A percentile compares a stretch with the other conserved stretches of the same genome.
Conservation (phyloP, 192 early-diverging fungal species). For the Backusella parvicylindrica region DNA sequence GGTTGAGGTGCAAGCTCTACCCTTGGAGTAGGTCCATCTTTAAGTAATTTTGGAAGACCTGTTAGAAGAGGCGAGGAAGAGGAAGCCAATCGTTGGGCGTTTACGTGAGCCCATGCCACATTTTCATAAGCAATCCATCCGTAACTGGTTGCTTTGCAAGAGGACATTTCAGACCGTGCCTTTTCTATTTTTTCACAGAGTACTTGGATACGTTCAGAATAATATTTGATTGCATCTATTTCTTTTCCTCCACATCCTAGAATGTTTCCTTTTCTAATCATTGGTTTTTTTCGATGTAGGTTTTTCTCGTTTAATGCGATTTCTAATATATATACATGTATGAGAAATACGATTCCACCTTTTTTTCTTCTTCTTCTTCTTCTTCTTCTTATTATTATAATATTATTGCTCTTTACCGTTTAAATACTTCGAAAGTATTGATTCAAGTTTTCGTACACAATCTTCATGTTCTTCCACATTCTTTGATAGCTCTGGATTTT, state of each 20-base stretch:
- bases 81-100: constrained; percentile 38
- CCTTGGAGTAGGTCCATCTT: constrained; percentile 22
- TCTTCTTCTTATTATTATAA: neutral
- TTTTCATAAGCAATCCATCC: constrained; percentile 67
- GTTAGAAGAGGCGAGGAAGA: constrained; percentile 23
- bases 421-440: constrained; percentile 56
- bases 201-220: constrained; percentile 57
- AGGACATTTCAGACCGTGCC: constrained; percentile 43
- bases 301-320: constrained; percentile 20
- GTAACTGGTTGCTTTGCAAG: constrained; percentile 60
- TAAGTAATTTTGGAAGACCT: neutral
- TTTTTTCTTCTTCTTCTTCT: neutral
- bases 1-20: constrained; percentile 61
- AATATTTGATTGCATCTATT: constrained; percentile 72
- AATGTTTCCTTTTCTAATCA: constrained; percentile 21
- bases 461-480: constrained; percentile 63
- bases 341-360: neutral
- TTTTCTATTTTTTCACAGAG: constrained; percentile 53
- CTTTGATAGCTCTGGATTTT: constrained; percentile 62
- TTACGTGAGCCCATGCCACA: constrained; percentile 45
- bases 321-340: neutral
- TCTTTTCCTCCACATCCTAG: constrained; percentile 36
- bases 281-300: constrained; percentile 34
- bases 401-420: too few relatives aligned
- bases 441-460: constrained; percentile 59